Evolutionary conservation across 176 grass and related monocot genomes (phyloP).

Genomic region (Eleusine indica): DNA sequence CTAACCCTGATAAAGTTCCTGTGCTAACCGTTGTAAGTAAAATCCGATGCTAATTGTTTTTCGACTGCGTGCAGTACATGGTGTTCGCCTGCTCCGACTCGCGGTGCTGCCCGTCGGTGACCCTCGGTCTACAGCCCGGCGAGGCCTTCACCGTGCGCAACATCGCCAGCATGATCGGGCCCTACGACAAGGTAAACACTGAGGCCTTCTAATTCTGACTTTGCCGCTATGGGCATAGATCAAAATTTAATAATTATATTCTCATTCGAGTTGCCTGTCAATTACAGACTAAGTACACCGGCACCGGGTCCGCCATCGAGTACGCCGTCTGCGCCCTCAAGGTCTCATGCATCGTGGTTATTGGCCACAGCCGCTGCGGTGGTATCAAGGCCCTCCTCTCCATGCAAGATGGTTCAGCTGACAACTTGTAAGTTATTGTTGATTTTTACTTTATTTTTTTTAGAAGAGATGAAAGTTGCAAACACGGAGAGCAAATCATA

Average conservation of each 20-base stretch:
- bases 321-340: slow-evolving; percentile 84
- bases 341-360: slow-evolving; percentile 76
- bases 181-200: slow-evolving; percentile 61
- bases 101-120: slow-evolving; percentile 93
- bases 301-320: slow-evolving; percentile 75
- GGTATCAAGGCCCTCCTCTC: slow-evolving; percentile 93
- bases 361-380: slow-evolving; percentile 96
- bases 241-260: not conserved
- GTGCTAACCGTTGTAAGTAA: not conserved
- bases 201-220: not conserved
- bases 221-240: not conserved
- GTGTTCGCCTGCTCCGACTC: slow-evolving; percentile 94
- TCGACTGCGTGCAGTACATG: slow-evolving; percentile 72
- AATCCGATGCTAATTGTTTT: not conserved
- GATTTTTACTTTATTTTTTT: not conserved
- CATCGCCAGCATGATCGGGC: slow-evolving; percentile 79
- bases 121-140: slow-evolving; percentile 78
- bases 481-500: not conserved
- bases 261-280: not conserved
- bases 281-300: slow-evolving; percentile 60
- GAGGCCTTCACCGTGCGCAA: slow-evolving; percentile 97
- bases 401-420: slow-evolving; percentile 57
- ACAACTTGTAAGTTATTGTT: slow-evolving; percentile 52
- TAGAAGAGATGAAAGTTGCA: not conserved
- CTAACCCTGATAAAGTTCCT: too few species aligned